Conservation (phyloP, 148 eudicot genomes). For the Silene uniflora region DNA sequence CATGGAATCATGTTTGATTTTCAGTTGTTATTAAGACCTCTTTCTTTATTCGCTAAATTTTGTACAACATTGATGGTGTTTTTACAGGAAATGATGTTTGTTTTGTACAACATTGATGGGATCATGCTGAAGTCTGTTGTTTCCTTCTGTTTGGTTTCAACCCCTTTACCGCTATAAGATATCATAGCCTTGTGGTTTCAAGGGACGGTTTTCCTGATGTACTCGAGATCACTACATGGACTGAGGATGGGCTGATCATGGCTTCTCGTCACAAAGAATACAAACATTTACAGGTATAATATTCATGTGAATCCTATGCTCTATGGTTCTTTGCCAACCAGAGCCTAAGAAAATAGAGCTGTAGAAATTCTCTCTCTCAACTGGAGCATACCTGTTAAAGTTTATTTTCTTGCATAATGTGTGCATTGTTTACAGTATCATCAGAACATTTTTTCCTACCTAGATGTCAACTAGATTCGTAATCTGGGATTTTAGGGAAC, state of each 20-base stretch:
- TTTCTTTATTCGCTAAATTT: too few species aligned
- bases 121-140: too few species aligned
- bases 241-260: conserved; percentile 92
- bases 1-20: too few species aligned
- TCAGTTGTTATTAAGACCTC: too few species aligned
- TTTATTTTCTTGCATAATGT: not conserved
- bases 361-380: conserved; percentile 3
- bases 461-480: not conserved
- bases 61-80: too few species aligned
- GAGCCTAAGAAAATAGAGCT: not conserved
- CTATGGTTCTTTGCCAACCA: not conserved
- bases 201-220: conserved; percentile 80
- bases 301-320: not conserved
- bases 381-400: not conserved
- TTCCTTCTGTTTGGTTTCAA: too few species aligned
- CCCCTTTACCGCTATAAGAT: conserved; percentile 93
- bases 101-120: too few species aligned
- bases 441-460: not conserved
- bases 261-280: conserved; percentile 88
- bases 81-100: too few species aligned
- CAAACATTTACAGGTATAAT: conserved; percentile 67
- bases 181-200: conserved; percentile 95
- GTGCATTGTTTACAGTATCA: not conserved
- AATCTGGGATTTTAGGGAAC: too few species aligned
- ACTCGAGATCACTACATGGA: conserved; percentile 97